Evolutionary conservation across 73 alveolate genomes (phyloP).

Genomic region (Paramecium sexaurelia): DNA sequence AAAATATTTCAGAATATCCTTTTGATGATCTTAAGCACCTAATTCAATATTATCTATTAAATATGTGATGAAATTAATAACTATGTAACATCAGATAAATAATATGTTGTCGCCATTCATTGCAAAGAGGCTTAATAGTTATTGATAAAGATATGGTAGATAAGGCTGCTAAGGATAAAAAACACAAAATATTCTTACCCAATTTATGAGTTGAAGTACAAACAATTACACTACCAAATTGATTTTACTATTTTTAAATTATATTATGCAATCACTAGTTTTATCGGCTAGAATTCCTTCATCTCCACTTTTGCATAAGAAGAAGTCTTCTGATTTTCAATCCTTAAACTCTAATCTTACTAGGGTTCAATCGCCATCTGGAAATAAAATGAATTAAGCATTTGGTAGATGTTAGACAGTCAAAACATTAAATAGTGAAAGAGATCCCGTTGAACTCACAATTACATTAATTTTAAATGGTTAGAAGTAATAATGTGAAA

Average conservation of each 20-base stretch:
- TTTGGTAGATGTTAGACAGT: not conserved
- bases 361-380: not conserved
- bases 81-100: slow-evolving; percentile 76
- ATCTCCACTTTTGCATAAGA: not conserved
- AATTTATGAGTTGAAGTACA: slow-evolving; percentile 73
- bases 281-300: not conserved
- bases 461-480: not conserved
- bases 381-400: not conserved
- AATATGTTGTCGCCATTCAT: slow-evolving; percentile 96
- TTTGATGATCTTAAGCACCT: slow-evolving; percentile 98
- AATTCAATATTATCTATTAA: slow-evolving; percentile 87
- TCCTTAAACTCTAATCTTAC: not conserved
- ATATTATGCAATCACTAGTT: not conserved
- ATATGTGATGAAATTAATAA: slow-evolving; percentile 86
- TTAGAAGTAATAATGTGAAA: not conserved
- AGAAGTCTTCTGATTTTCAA: not conserved
- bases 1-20: slow-evolving; percentile 84
- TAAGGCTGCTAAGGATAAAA: slow-evolving; percentile 84
- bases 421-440: not conserved
- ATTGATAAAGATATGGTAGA: slow-evolving; percentile 83
- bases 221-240: slow-evolving; percentile 16
- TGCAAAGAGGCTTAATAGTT: slow-evolving; percentile 90
- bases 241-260: not conserved
- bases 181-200: slow-evolving; percentile 67
- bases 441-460: not conserved